Evolutionary conservation across 805 yeast species (phyloP).

Genomic region (Metschnikowia corniflorae): DNA sequence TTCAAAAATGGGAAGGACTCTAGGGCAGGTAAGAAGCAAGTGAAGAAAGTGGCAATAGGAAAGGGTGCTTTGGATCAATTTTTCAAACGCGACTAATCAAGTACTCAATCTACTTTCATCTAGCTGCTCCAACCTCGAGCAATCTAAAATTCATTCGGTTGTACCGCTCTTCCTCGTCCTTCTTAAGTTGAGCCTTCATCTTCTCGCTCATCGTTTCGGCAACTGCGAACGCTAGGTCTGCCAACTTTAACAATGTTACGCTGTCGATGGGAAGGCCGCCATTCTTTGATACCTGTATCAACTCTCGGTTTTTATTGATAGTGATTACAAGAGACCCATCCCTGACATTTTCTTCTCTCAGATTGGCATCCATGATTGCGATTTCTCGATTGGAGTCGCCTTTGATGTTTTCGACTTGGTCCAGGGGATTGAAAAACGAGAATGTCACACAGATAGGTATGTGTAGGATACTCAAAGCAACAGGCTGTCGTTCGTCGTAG

Average conservation of each 20-base stretch:
- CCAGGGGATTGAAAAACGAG: slow-evolving; percentile 72
- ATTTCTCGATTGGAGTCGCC: slow-evolving; percentile 60
- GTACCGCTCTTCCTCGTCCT: slow-evolving; percentile 51
- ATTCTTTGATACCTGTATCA: slow-evolving; percentile 84
- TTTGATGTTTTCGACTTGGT: slow-evolving; percentile 64
- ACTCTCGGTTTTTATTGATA: slow-evolving; percentile 81
- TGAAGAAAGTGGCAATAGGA: slow-evolving; percentile 47
- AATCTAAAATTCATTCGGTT: slow-evolving; percentile 26
- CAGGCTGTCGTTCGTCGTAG: slow-evolving; percentile 78
- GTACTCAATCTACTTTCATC: slow-evolving; percentile 16
- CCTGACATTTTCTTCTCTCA: slow-evolving; percentile 71
- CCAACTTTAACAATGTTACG: slow-evolving; percentile 59
- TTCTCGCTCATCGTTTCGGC: slow-evolving; percentile 63
- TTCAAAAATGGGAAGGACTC: slow-evolving; percentile 22
- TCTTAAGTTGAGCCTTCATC: slow-evolving; percentile 53
- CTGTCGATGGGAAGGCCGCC: slow-evolving; percentile 89
- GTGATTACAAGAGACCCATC: slow-evolving; percentile 83
- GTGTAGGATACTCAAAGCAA: slow-evolving; percentile 79
- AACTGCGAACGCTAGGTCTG: slow-evolving; percentile 58
- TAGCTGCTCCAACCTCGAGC: slow-evolving; percentile 35
- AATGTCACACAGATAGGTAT: slow-evolving; percentile 87
- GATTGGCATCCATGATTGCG: slow-evolving; percentile 69
- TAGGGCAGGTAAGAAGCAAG: slow-evolving; percentile 23
- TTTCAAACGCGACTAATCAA: slow-evolving; percentile 42
- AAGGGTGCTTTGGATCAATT: slow-evolving; percentile 71